Percentiles rank a stretch among this genome's conserved stretches.
Conservation (phyloP, 345 rosid species). For the Dipteronia sinensis region DNA sequence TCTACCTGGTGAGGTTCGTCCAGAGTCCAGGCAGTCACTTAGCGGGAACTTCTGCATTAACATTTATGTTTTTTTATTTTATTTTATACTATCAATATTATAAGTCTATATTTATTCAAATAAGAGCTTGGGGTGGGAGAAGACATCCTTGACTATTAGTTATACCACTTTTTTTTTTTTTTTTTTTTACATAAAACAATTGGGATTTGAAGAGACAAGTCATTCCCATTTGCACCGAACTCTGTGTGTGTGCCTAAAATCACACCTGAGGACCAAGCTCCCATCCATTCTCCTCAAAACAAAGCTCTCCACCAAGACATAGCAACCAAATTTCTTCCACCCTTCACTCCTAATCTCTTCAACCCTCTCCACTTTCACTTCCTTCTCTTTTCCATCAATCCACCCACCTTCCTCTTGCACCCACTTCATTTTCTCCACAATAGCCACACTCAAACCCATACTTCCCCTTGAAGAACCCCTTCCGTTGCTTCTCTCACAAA, state of each 20-base stretch:
- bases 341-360: constrained; percentile 35
- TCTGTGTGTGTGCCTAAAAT: constrained; percentile 43
- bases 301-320: constrained; percentile 57
- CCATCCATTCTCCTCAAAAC: constrained; percentile 52
- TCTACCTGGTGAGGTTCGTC: too few species aligned
- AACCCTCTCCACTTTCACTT: constrained; percentile 52
- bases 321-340: constrained; percentile 42
- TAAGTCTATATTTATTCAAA: too few species aligned
- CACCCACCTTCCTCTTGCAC: constrained; percentile 72
- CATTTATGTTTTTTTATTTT: too few species aligned
- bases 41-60: too few species aligned
- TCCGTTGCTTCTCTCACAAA: constrained; percentile 15
- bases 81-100: too few species aligned
- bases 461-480: constrained; percentile 6
- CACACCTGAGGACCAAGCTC: constrained; percentile 37
- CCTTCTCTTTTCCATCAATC: constrained; percentile 48
- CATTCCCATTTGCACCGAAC: constrained; percentile 39
- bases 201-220: neutral
- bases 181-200: too few species aligned
- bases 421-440: constrained; percentile 75
- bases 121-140: too few species aligned
- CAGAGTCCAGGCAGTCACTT: too few species aligned
- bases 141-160: too few species aligned
- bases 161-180: too few species aligned
- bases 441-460: constrained; percentile 58